A percentile compares a stretch with the other conserved stretches of the same genome.
Evolutionary conservation across 139 green algal genomes (phyloP).

Genomic region (Pseudopediastrum boryanum): DNA sequence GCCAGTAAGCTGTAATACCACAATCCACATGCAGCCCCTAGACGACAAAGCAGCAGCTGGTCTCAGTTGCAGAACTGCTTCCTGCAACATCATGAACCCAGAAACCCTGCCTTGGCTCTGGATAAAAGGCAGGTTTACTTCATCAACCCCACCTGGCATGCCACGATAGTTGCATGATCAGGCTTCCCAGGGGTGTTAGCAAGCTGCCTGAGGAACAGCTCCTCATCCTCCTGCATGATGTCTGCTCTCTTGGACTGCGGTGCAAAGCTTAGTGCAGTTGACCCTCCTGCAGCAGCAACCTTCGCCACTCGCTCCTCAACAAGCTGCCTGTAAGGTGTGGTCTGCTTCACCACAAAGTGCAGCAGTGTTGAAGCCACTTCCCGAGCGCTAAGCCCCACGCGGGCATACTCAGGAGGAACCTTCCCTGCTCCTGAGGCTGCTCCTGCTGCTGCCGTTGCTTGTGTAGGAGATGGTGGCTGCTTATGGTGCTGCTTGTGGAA

Average conservation of each 20-base stretch:
- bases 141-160: conserved; percentile 11
- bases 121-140: no score
- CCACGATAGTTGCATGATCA: conserved; percentile 31
- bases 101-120: no score
- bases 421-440: not conserved
- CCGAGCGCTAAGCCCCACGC: not conserved
- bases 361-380: conserved; percentile 11
- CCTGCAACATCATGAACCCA: no score
- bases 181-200: conserved; percentile 23
- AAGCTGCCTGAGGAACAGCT: conserved; percentile 7
- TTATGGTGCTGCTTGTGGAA: conserved; percentile 7
- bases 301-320: not conserved
- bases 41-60: no score
- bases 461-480: not conserved
- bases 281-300: not conserved
- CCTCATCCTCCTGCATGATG: not conserved
- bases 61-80: no score
- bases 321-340: not conserved
- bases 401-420: not conserved
- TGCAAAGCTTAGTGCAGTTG: not conserved
- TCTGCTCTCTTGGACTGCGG: not conserved
- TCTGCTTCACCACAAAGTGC: not conserved
- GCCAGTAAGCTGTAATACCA: no score
- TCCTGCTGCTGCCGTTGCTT: not conserved
- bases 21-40: no score